These are phyloP conservation scores for Chlamydomonas applanata DNA, from an alignment of 139 green algal species.

Conservation along the genomic window DNA sequence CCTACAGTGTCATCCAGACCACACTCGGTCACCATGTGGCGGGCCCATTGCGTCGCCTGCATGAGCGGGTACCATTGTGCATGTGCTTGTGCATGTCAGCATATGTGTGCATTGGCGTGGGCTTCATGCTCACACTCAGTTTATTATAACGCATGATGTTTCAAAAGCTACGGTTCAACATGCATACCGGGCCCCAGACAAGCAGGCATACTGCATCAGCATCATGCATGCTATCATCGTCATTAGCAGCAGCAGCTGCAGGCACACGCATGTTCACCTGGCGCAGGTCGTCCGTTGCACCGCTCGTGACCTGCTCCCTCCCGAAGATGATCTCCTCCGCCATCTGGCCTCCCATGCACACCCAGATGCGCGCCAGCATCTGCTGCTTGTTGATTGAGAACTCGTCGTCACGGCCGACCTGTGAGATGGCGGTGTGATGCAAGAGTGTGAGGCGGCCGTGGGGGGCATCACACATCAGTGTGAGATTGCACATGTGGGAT, in stretches of 20 bases:
- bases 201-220: not conserved
- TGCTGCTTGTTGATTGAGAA: slow-evolving; percentile 84
- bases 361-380: slow-evolving; percentile 90
- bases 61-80: slow-evolving; percentile 31
- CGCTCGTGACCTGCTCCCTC: slow-evolving; percentile 69
- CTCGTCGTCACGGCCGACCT: slow-evolving; percentile 78
- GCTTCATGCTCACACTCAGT: not conserved
- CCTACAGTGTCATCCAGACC: slow-evolving; percentile 78
- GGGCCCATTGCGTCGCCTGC: slow-evolving; percentile 78
- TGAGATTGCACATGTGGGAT: not conserved
- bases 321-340: slow-evolving; percentile 99
- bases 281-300: slow-evolving; percentile 81
- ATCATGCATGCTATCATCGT: not conserved
- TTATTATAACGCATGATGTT: not conserved
- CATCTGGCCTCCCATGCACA: slow-evolving; percentile 95
- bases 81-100: too few relatives aligned
- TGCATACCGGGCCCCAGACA: not conserved
- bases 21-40: slow-evolving; percentile 89
- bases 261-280: too few relatives aligned
- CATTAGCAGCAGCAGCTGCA: too few relatives aligned
- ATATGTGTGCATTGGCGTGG: not conserved
- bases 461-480: too few relatives aligned
- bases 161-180: not conserved
- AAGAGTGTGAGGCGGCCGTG: too few relatives aligned
- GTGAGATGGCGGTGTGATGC: too few relatives aligned